Conservation (phyloP, 257 asterid genomes). For the Solanum gracilifrons region DNA sequence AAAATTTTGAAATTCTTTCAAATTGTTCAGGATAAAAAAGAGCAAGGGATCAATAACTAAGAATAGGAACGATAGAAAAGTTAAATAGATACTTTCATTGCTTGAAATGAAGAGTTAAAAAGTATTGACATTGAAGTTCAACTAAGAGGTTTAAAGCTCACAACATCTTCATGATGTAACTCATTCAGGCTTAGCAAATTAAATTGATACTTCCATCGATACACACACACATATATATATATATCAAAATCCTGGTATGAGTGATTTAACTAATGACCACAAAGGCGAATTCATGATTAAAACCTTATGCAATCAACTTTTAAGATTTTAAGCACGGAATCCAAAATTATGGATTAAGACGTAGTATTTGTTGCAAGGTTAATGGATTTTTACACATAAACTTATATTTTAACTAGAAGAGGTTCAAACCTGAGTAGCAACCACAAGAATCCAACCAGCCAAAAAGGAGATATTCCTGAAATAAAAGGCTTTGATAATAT, state of each 20-base stretch:
- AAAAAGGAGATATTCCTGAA: constrained; percentile 34
- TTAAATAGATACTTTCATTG: background rate
- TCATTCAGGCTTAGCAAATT: background rate
- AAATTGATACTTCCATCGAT: background rate
- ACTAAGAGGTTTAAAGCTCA: background rate
- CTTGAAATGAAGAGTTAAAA: background rate
- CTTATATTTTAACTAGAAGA: background rate
- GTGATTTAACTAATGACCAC: background rate
- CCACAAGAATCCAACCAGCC: constrained; percentile 44
- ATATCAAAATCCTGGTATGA: background rate
- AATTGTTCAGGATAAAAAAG: background rate
- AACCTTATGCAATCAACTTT: background rate
- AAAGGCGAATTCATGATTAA: background rate
- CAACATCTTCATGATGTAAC: background rate
- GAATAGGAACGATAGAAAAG: background rate
- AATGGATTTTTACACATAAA: too few relatives aligned
- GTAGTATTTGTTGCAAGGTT: background rate
- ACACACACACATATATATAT: too few relatives aligned
- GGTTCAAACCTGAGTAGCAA: constrained; percentile 45
- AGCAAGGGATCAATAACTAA: background rate
- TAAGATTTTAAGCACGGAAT: background rate
- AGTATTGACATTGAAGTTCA: background rate
- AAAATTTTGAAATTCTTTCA: background rate
- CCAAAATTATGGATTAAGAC: background rate
- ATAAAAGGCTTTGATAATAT: constrained; percentile 50